Evolutionary conservation across 768 basidiomycete genomes (phyloP).

Genomic region (Boletus coccyginus): DNA sequence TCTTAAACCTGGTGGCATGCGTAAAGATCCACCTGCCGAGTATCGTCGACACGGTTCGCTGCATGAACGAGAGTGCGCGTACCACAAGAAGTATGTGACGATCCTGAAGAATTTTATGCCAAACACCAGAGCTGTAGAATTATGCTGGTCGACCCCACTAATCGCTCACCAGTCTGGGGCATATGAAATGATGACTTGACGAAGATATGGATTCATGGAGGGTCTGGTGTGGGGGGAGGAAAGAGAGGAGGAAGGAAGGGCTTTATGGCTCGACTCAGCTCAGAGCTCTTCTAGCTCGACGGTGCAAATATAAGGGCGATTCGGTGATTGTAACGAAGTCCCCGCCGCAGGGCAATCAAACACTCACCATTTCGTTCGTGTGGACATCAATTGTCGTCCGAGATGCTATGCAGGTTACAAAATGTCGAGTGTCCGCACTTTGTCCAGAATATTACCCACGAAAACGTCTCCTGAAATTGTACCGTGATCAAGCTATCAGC

Average conservation of each 20-base stretch:
- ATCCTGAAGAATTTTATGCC: constrained; percentile 42
- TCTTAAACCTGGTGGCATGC: constrained; percentile 61
- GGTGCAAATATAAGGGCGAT: background rate
- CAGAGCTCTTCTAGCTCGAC: background rate
- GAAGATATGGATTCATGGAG: constrained; percentile 15
- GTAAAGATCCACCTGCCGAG: constrained; percentile 46
- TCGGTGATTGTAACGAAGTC: too few relatives aligned
- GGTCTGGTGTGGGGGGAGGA: background rate
- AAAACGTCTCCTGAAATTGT: too few relatives aligned
- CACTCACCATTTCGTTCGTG: too few relatives aligned
- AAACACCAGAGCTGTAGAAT: background rate
- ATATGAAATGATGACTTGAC: constrained; percentile 46
- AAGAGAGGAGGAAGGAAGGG: background rate
- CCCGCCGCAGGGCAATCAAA: too few relatives aligned
- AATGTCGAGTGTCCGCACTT: too few relatives aligned
- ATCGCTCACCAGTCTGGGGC: constrained; percentile 67
- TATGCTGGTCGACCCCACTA: background rate
- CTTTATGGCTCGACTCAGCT: background rate
- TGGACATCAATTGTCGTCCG: too few relatives aligned
- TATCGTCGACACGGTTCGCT: background rate
- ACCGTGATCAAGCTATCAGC: too few relatives aligned
- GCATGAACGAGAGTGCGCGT: constrained; percentile 20
- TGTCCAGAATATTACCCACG: too few relatives aligned
- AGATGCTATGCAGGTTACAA: too few relatives aligned
- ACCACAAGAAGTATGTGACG: constrained; percentile 63